phyloP scores from a whole-genome alignment of 768 basidiomycete species.

The Zangia roseola region DNA sequence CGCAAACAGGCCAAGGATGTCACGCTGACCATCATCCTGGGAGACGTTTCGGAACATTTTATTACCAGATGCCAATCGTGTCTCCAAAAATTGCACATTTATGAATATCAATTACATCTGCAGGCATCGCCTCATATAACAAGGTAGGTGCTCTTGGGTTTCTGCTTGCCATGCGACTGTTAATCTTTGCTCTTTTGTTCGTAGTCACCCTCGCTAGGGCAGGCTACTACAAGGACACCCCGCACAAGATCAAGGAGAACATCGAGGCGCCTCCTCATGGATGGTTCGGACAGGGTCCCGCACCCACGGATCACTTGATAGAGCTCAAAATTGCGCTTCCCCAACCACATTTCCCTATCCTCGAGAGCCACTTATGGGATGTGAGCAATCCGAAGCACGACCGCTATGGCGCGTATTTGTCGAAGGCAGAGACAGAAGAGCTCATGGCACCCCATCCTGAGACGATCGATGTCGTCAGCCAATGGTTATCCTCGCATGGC shows the following conservation, averaged over 20 bases:
- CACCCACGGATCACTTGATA: constrained; percentile 47
- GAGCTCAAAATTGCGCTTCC: constrained; percentile 57
- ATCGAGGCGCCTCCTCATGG: constrained; percentile 42
- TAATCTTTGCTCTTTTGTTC: constrained; percentile 12
- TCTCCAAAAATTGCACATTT: too few relatives aligned
- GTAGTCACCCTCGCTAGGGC: constrained; percentile 12
- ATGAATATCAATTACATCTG: too few relatives aligned
- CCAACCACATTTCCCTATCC: constrained; percentile 46
- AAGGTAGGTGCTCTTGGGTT: background rate
- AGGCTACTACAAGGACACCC: constrained; percentile 6
- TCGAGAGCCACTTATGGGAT: constrained; percentile 55
- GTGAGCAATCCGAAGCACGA: constrained; percentile 54
- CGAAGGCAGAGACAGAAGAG: constrained; percentile 63
- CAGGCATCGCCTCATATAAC: constrained; percentile 16
- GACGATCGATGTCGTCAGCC: constrained; percentile 51
- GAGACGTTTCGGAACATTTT: too few relatives aligned
- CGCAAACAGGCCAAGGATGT: too few relatives aligned
- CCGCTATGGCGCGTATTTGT: constrained; percentile 56
- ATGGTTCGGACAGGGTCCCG: constrained; percentile 45
- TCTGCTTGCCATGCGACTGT: constrained; percentile 14
- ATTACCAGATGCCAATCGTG: too few relatives aligned
- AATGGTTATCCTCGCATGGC: constrained; percentile 62
- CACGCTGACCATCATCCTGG: too few relatives aligned
- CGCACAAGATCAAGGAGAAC: constrained; percentile 47
- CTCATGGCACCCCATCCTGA: constrained; percentile 57